Evolutionary conservation across 2,329 filamentous ascomycete genomes (phyloP).

Genomic region (Aspergillus flavus): DNA sequence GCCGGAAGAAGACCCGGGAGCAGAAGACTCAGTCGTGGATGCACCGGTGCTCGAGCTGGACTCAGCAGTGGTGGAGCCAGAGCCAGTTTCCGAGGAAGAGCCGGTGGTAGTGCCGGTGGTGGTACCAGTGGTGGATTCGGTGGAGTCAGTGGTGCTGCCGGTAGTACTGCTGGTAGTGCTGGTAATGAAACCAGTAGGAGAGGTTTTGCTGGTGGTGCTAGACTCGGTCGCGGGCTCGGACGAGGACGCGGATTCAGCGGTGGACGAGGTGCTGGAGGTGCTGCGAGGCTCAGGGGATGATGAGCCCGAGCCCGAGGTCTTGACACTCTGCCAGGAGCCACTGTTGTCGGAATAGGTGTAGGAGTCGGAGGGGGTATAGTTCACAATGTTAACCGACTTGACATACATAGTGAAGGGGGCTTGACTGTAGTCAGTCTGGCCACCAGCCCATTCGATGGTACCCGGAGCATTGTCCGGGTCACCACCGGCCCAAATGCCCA

Average conservation of each 20-base stretch:
- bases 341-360: conserved; percentile 66
- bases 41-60: conserved; percentile 2
- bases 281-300: conserved; percentile 13
- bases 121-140: conserved; percentile 1
- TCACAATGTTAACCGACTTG: conserved; percentile 60
- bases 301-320: conserved; percentile 32
- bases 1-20: conserved; percentile 11
- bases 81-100: conserved; percentile 17
- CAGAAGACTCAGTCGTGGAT: conserved; percentile 6
- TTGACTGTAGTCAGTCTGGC: conserved; percentile 64
- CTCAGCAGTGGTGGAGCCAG: conserved; percentile 15
- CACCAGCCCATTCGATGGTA: conserved; percentile 71
- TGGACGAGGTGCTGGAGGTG: conserved; percentile 19
- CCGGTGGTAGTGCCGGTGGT: conserved; percentile 3
- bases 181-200: conserved; percentile 8
- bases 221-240: conserved; percentile 16
- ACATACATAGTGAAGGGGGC: conserved; percentile 76
- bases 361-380: conserved; percentile 51
- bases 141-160: conserved; percentile 3
- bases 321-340: conserved; percentile 67
- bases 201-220: conserved; percentile 13
- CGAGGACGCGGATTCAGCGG: conserved; percentile 14
- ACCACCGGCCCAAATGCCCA: conserved; percentile 72
- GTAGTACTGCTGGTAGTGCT: conserved; percentile 1
- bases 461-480: conserved; percentile 41